Percentiles rank a stretch among this genome's conserved stretches.
Evolutionary conservation across 2,329 filamentous ascomycete genomes (phyloP).

Genomic region (Alternaria ethzedia): DNA sequence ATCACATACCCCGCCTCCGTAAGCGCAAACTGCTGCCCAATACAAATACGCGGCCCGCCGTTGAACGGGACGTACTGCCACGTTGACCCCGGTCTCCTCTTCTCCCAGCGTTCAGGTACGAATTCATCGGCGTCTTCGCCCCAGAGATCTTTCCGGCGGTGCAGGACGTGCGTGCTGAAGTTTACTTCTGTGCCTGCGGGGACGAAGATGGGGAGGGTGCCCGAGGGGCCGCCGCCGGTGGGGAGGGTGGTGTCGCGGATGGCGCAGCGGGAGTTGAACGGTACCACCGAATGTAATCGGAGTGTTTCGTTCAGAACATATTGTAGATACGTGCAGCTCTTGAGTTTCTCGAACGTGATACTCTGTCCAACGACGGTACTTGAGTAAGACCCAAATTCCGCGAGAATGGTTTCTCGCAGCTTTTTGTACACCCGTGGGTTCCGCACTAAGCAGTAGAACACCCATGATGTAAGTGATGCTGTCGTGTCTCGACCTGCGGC

Average conservation of each 20-base stretch:
- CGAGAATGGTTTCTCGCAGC: constrained; percentile 43
- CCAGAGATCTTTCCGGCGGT: constrained; percentile 26
- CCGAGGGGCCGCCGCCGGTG: constrained; percentile 33
- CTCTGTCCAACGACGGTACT: background rate
- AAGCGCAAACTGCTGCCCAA: constrained; percentile 28
- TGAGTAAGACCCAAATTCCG: constrained; percentile 44
- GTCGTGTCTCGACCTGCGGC: constrained; percentile 62
- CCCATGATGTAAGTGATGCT: constrained; percentile 49
- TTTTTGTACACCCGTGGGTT: constrained; percentile 46
- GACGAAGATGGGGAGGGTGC: constrained; percentile 31
- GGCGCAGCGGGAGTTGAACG: constrained; percentile 29
- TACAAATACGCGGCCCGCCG: constrained; percentile 30
- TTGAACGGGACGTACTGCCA: constrained; percentile 36
- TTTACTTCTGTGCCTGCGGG: constrained; percentile 15
- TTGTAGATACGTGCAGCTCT: constrained; percentile 24
- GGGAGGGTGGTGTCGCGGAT: constrained; percentile 35
- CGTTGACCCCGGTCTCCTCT: constrained; percentile 7
- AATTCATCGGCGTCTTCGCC: constrained; percentile 32
- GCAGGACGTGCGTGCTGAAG: constrained; percentile 23
- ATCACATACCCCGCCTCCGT: constrained; percentile 22
- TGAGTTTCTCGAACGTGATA: constrained; percentile 13
- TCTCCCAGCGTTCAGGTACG: constrained; percentile 30
- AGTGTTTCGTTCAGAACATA: constrained; percentile 31
- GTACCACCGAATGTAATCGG: constrained; percentile 30
- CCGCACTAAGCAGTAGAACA: constrained; percentile 40